These are phyloP conservation scores for Sphagnum magellanicum DNA, from an alignment of 228 moss, liverwort and hornwort species.

Conservation along the genomic window DNA sequence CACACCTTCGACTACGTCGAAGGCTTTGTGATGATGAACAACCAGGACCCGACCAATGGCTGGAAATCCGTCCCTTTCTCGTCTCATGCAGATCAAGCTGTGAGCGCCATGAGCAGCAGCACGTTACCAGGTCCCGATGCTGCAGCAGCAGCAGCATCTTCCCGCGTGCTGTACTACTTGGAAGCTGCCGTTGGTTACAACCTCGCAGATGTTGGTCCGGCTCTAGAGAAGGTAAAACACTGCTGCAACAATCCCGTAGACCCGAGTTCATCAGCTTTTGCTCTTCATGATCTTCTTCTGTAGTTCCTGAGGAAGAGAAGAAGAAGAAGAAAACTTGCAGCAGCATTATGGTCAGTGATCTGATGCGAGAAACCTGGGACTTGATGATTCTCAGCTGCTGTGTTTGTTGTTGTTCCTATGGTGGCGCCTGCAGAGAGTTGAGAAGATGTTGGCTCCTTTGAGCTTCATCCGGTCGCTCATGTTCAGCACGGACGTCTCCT, in stretches of 20 bases:
- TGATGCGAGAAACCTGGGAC: not conserved
- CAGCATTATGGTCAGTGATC: not conserved
- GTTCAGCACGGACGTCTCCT: constrained; percentile 51
- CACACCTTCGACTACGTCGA: constrained; percentile 69
- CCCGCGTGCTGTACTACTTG: constrained; percentile 22
- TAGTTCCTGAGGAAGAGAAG: not conserved
- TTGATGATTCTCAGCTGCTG: no score
- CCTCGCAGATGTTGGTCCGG: constrained; percentile 22
- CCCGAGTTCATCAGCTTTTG: not conserved
- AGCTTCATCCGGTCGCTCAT: constrained; percentile 40
- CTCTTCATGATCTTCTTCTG: not conserved
- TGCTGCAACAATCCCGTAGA: not conserved
- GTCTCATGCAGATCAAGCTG: constrained; percentile 7
- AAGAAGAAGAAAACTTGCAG: no score
- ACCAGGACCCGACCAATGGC: constrained; percentile 31
- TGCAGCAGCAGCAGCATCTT: constrained; percentile 10
- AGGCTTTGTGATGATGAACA: constrained; percentile 78
- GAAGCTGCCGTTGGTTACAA: constrained; percentile 42
- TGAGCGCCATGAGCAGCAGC: no score
- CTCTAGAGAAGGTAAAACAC: constrained; percentile 32
- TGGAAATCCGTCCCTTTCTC: constrained; percentile 70
- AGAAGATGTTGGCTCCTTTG: constrained; percentile 27
- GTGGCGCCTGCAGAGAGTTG: constrained; percentile 25
- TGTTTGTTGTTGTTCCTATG: no score
- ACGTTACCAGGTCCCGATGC: not conserved